Percentiles rank a stretch among this genome's conserved stretches.
Conservation (phyloP, 768 basidiomycete species). For the Tulasnella sp. region DNA sequence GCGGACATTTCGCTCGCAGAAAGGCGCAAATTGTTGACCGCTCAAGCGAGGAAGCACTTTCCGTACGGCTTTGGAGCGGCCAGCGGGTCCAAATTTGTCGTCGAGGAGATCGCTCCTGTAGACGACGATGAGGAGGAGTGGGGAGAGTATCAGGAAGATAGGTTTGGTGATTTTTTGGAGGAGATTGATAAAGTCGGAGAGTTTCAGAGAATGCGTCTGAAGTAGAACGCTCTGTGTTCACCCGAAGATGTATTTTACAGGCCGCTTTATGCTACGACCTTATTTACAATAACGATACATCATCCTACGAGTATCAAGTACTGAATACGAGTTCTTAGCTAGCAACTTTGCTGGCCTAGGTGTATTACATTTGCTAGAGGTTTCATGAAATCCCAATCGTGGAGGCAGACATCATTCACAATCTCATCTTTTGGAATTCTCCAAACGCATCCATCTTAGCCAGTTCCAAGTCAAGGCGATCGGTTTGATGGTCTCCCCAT, state of each 20-base stretch:
- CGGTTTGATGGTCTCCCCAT: not conserved
- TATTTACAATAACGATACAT: no score
- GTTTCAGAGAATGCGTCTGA: not conserved
- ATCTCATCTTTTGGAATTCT: not conserved
- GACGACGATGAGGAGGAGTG: conserved; percentile 3
- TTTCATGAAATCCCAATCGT: not conserved
- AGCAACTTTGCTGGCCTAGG: no score
- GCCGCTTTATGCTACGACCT: no score
- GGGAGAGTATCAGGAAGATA: conserved; percentile 2
- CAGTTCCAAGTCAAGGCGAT: not conserved
- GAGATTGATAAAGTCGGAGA: not conserved
- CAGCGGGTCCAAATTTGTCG: not conserved
- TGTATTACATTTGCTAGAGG: no score
- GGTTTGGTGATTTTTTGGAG: not conserved
- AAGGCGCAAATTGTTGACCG: not conserved
- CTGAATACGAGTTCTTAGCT: no score
- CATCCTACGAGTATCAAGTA: no score
- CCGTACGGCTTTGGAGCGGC: not conserved
- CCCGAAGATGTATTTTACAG: not conserved
- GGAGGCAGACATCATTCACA: not conserved
- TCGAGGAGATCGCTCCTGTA: not conserved
- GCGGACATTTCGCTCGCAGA: not conserved
- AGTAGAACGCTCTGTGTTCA: not conserved
- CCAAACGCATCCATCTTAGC: not conserved
- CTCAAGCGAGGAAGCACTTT: not conserved